Evolutionary conservation across 176 grass and related monocot species (phyloP), one percentile per base, ranked within the genome.

Genomic region (Avena sativa): DNA sequence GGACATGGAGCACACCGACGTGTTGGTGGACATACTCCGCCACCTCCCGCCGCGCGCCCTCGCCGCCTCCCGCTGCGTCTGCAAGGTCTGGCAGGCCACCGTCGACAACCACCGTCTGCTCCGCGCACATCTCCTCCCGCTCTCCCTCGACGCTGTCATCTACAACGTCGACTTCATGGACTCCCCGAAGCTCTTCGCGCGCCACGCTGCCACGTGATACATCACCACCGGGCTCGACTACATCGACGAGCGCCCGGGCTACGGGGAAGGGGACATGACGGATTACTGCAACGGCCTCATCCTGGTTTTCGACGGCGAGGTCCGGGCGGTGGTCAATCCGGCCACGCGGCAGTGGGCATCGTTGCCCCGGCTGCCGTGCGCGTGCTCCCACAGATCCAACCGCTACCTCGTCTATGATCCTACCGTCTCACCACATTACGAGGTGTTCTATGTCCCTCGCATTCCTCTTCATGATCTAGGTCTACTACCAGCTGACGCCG

Each of bases 1-100:
- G 69, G 69, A 71, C 69, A 46, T 71, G 69, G 69, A 71, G 69
- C 69, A 46, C 38, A 71, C 38, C 38, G 38, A 71, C 19, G 3
- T 71, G 69, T 9, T 46, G 10, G 38, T 5, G 69, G 69, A 71
- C 69, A 46, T 71, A 21, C 69, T 71, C 38, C 38, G 38, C 17
- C 4, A 11, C 4, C 19, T 71, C 17, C 69, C 38, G 1, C 38
- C 69, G 1, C 38, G 36, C 19, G 4, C 19, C 69, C 38, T 46
- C 38, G 69, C 69, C 38, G 4, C 36, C 69, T 44, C 9, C 69
- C 69, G 68, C 38, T n/a, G 9, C 68, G 38, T 68, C 65, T 68
- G 65, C 65, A 17, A 13, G 65, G 13, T 28, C 0, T 68, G 65
- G 65, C 6, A 7, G 2, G 30, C 26, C 2, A 38, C 14, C 15